Evolutionary conservation across 805 yeast genomes (phyloP), one percentile per base, ranked within the genome.

Genomic region (Pichia kluyveri): DNA sequence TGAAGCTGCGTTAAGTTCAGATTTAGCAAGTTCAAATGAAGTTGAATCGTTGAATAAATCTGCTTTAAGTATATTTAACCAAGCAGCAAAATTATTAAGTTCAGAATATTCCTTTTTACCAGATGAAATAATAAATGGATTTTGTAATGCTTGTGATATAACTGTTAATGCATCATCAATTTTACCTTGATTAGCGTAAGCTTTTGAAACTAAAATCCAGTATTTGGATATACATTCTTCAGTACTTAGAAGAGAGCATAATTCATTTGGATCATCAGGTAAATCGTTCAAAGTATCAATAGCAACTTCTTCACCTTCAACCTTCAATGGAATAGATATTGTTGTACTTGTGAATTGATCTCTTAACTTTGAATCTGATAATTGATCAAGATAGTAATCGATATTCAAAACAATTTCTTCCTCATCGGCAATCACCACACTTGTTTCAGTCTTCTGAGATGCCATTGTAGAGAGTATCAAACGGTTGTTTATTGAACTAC

Each of bases 211-310:
- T 23, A 83, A 75, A 18, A 87, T 67, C 99, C 99, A 93, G 67
- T 80, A 86, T 60, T 82, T 81, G 47, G 76, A 71, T 23, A 77
- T 80, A 44, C 91, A 82, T 48, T 77, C 78, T 67, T 93, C 98
- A 54, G 85, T 86, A 52, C 85, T 83, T 53, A 93, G 70, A 52
- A 91, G 75, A 28, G 79, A 76, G 54, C 85, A 80, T 53, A 93
- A 72, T 60, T 93, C 98, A 41, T 79, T 74, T 5, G 96, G 86
- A 62, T 91, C 96, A 23, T 86, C 96, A 5, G 96, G 95, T 48
- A 89, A 71, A 60, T 91, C 98, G 36, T 81, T 80, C 45, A 76
- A 76, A 51, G 85, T 73, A 59, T 89, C 91, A 56, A 93, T 78
- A 45, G 87, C 83, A 53, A 91, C 96, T 52, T 87, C 85, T 67